phyloP scores from a whole-genome alignment of 1,139 yeast genomes.

The Meyerozyma carpophila region DNA sequence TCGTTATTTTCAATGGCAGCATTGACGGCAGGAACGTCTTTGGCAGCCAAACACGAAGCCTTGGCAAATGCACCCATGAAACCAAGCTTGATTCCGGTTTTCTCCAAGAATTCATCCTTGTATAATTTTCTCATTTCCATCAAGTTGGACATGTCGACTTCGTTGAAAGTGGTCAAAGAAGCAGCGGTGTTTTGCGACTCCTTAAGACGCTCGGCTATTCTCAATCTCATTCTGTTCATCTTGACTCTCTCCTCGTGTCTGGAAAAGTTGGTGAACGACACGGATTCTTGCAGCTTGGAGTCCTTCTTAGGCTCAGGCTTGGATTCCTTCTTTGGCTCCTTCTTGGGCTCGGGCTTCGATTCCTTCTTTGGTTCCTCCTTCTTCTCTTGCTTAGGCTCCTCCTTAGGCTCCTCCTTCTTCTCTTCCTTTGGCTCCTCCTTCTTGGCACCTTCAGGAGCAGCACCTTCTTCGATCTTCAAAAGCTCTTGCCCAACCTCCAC shows the following conservation, averaged over 20 bases:
- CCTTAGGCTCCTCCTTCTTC: slow-evolving; percentile 14
- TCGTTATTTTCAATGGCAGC: slow-evolving; percentile 92
- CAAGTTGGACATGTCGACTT: slow-evolving; percentile 91
- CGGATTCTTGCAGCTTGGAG: slow-evolving; percentile 21
- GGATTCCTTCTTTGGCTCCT: slow-evolving; percentile 8
- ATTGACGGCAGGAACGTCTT: slow-evolving; percentile 92
- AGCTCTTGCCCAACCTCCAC: slow-evolving; percentile 96
- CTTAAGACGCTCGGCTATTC: slow-evolving; percentile 98
- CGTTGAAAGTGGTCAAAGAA: slow-evolving; percentile 95
- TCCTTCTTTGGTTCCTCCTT: slow-evolving; percentile 20
- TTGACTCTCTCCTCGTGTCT: slow-evolving; percentile 90
- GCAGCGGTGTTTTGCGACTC: slow-evolving; percentile 99
- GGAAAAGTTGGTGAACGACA: slow-evolving; percentile 59
- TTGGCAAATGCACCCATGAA: slow-evolving; percentile 98
- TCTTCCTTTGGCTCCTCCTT: slow-evolving; percentile 21
- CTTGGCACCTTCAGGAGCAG: slow-evolving; percentile 60
- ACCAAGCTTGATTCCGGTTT: slow-evolving; percentile 92
- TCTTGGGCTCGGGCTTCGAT: slow-evolving; percentile 16
- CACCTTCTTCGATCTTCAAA: slow-evolving; percentile 87
- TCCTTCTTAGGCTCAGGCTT: slow-evolving; percentile 19
- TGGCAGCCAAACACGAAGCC: slow-evolving; percentile 90
- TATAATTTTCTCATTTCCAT: slow-evolving; percentile 94
- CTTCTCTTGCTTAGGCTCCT: slow-evolving; percentile 23
- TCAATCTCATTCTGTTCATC: slow-evolving; percentile 99
- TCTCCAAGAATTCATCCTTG: slow-evolving; percentile 94